Evolutionary conservation across 2,329 filamentous ascomycete genomes (phyloP), one percentile per base, ranked within the genome.

Genomic region (Diaporthe ampelina): DNA sequence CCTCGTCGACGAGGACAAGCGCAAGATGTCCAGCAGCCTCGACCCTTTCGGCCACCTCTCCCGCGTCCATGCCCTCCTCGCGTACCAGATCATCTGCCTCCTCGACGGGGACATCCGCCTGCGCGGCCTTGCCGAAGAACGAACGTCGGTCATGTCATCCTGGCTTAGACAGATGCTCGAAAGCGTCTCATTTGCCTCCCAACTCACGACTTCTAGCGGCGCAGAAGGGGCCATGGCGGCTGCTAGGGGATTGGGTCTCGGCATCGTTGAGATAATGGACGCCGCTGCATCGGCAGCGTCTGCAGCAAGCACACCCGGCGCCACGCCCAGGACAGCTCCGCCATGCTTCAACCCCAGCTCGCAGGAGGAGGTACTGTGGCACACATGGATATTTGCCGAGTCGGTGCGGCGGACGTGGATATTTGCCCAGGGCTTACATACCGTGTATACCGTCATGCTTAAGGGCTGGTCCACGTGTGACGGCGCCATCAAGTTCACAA

Each of bases 161-260:
- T 74, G 72, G 74, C 48, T 69, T 0, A 32, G n/a, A 15, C 75
- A 77, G 54, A 77, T 79, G 77, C 40, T 76, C 2, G 77, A 78
- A 13, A 75, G 76, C 52, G 73, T 74, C 2, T 37, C 68, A 2
- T 61, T 76, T 4, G 77, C 76, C 15, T 73, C 71, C 5, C 43
- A 67, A 15, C 54, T 59, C 29, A 37, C 69, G 6, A 29, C 67
- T 0, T 35, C 24, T 1, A 21, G 37, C 10, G 45, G 37, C 10
- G 45, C 17, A 4, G 7, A 4, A 11, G 50, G 29, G 13, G 32
- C 63, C 3, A 35, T 45, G 9, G n/a, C 54, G n/a, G 54, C 57
- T 15, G 58, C 40, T 0, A 35, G 57, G 29, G 50, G 32, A 3
- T 52, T 70, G 5, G 74, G 71, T 0, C 65, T 73, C 21, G 54